A percentile compares a stretch with the other conserved stretches of the same genome.
Evolutionary conservation across 148 eudicot species (phyloP).

Genomic region (Rhododendron vialii): DNA sequence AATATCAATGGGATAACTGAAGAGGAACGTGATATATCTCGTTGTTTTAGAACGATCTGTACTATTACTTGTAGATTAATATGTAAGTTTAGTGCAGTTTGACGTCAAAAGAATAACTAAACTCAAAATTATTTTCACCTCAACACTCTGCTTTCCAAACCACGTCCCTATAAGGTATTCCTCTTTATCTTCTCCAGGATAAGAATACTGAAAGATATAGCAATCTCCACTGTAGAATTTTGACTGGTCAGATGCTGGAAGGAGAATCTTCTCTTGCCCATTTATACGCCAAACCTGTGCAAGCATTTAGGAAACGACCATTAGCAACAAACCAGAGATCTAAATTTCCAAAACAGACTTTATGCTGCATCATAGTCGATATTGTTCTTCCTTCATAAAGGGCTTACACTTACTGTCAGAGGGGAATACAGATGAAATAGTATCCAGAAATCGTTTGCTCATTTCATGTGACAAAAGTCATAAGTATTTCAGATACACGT

Average conservation of each 20-base stretch:
- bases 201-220: conserved; percentile 87
- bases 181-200: conserved; percentile 82
- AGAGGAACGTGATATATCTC: neutral
- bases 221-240: conserved; percentile 97
- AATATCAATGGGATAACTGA: neutral
- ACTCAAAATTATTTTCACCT: conserved; percentile 36
- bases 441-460: neutral
- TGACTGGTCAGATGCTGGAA: conserved; percentile 66
- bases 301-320: conserved; percentile 9
- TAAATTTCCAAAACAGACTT: neutral
- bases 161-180: conserved; percentile 90
- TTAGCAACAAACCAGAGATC: conserved; percentile 6
- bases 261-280: conserved; percentile 63
- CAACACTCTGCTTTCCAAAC: conserved; percentile 89
- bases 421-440: neutral
- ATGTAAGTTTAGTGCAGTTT: neutral
- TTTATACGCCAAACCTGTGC: conserved; percentile 89
- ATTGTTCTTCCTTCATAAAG: neutral
- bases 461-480: neutral
- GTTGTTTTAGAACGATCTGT: neutral
- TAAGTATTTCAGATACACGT: neutral
- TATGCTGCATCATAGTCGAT: neutral
- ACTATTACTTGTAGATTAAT: neutral
- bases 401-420: neutral
- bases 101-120: neutral